A percentile compares a stretch with the other conserved stretches of the same genome.
Evolutionary conservation across 148 eudicot genomes (phyloP).

Genomic region (Rhododendron griersonianum): DNA sequence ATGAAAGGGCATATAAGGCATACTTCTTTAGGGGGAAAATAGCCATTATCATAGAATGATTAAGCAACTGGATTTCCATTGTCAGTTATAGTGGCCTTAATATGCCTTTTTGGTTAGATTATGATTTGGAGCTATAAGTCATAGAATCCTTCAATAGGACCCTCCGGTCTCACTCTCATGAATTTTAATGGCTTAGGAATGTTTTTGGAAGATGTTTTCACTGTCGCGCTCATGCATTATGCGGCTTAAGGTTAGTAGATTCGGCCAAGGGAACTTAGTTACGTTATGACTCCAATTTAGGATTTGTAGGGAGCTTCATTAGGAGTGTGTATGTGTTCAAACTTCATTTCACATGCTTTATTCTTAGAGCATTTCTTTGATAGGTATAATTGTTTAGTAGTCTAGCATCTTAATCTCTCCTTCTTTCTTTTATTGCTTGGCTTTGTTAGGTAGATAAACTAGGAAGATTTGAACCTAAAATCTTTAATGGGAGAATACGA

Average conservation of each 20-base stretch:
- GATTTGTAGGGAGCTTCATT: background rate
- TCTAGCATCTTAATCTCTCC: background rate
- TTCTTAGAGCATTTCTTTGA: background rate
- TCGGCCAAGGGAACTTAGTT: background rate
- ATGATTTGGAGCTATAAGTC: background rate
- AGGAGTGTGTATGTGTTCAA: background rate
- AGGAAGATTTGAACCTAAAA: background rate
- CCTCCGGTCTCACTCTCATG: background rate
- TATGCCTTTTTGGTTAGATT: background rate
- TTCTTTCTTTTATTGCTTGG: background rate
- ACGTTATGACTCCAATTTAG: background rate
- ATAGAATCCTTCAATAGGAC: no score
- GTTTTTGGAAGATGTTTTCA: background rate
- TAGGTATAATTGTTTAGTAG: background rate
- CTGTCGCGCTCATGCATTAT: background rate
- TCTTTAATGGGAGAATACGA: background rate
- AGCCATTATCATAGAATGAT: background rate
- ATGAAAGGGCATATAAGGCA: background rate
- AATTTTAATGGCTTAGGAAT: background rate
- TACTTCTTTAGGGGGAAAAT: background rate
- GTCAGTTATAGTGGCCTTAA: background rate
- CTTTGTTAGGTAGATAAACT: background rate
- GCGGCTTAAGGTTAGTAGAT: background rate
- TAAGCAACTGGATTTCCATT: background rate
- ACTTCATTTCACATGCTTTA: background rate